Percentiles rank a stretch among this genome's conserved stretches.
These are phyloP conservation scores for Bimuria novae-zelandiae DNA, from an alignment of 2,329 filamentous ascomycete species.

Conservation along the genomic window DNA sequence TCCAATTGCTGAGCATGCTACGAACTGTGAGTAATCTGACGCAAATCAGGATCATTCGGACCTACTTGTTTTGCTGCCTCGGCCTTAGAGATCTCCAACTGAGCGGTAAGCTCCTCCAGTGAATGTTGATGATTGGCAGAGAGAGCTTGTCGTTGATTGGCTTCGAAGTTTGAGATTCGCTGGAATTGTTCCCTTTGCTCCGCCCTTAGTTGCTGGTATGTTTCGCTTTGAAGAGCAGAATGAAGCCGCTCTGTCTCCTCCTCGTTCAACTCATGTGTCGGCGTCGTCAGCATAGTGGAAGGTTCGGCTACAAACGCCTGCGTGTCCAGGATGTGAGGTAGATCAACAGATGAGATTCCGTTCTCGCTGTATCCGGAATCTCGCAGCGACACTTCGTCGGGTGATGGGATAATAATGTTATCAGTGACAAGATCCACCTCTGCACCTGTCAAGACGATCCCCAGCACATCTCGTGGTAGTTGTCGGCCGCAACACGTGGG, in stretches of 20 bases:
- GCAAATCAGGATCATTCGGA: not conserved
- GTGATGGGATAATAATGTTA: constrained; percentile 15
- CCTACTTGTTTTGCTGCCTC: constrained; percentile 37
- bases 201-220: constrained; percentile 28
- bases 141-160: constrained; percentile 38
- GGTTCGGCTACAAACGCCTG: constrained; percentile 9
- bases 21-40: constrained; percentile 23
- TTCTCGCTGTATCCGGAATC: constrained; percentile 38
- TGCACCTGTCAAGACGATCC: constrained; percentile 44
- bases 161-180: constrained; percentile 37
- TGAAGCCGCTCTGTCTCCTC: constrained; percentile 26
- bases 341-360: constrained; percentile 27
- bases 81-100: constrained; percentile 26
- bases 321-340: constrained; percentile 14
- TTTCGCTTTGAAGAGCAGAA: constrained; percentile 31
- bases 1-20: constrained; percentile 47
- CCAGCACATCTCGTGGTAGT: constrained; percentile 47
- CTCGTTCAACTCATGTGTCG: constrained; percentile 11
- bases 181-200: constrained; percentile 39
- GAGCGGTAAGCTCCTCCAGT: constrained; percentile 25
- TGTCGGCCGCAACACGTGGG: constrained; percentile 50
- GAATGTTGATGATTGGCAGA: constrained; percentile 28
- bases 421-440: constrained; percentile 40
- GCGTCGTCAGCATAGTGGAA: constrained; percentile 14
- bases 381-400: constrained; percentile 21